These are phyloP conservation scores for Chrysosporium keratinophilum DNA, from an alignment of 2,329 filamentous ascomycete species.

Conservation along the genomic window DNA sequence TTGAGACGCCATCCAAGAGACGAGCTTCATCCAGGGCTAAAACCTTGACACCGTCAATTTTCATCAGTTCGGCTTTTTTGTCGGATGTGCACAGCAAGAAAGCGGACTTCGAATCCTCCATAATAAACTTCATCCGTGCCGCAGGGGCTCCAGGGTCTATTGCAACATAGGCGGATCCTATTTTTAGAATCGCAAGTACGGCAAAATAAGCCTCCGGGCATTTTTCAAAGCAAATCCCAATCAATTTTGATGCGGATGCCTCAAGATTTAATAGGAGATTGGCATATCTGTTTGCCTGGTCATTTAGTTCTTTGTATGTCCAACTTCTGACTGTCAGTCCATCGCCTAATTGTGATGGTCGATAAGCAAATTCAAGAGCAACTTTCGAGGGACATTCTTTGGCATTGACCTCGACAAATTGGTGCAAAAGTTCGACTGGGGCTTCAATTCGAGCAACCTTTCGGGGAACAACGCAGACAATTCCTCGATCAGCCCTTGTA, in stretches of 20 bases:
- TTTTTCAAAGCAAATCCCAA: constrained; percentile 75
- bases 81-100: constrained; percentile 51
- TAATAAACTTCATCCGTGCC: constrained; percentile 65
- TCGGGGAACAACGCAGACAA: constrained; percentile 57
- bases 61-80: constrained; percentile 32
- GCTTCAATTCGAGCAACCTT: constrained; percentile 48
- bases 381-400: constrained; percentile 45
- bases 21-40: constrained; percentile 39
- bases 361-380: constrained; percentile 66
- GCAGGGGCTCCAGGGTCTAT: constrained; percentile 64
- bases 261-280: constrained; percentile 48
- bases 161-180: constrained; percentile 70
- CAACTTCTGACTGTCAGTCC: constrained; percentile 46
- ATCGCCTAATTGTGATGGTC: constrained; percentile 37
- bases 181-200: constrained; percentile 71
- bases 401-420: constrained; percentile 63
- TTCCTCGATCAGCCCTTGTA: constrained; percentile 20
- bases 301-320: constrained; percentile 64
- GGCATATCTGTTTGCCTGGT: constrained; percentile 61
- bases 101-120: constrained; percentile 59
- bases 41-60: constrained; percentile 30
- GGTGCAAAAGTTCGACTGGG: constrained; percentile 55
- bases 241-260: constrained; percentile 48
- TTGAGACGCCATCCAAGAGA: constrained; percentile 28
- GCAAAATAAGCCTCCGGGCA: constrained; percentile 74